These are phyloP conservation scores for Sporothrix pseudoabietina DNA, from an alignment of 2,329 filamentous ascomycete genomes.

Conservation along the genomic window DNA sequence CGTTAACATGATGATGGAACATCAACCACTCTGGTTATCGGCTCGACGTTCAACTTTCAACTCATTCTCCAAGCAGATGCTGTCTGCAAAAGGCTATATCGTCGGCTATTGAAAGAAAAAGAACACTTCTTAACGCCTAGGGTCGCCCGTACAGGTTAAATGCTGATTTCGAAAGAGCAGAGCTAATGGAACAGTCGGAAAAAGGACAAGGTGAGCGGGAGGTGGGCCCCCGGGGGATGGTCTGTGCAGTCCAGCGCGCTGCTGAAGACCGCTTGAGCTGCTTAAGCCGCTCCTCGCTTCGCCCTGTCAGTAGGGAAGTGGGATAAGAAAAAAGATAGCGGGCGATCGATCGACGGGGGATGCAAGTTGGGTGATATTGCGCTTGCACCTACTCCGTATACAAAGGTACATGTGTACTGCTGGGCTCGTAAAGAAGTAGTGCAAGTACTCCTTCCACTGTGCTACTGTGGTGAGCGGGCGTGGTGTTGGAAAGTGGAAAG, in stretches of 20 bases:
- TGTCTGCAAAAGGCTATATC: neutral
- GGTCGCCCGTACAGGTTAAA: neutral
- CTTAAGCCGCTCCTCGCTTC: neutral
- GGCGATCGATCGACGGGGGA: slow-evolving; percentile 1
- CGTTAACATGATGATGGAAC: neutral
- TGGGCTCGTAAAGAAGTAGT: neutral
- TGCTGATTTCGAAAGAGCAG: neutral
- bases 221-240: neutral
- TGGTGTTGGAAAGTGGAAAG: neutral
- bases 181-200: neutral
- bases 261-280: neutral
- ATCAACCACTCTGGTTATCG: neutral
- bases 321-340: neutral
- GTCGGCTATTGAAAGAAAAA: neutral
- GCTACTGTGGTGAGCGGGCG: neutral
- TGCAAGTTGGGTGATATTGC: neutral
- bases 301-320: too few relatives aligned
- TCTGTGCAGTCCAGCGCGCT: neutral
- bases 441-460: neutral
- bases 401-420: too few relatives aligned
- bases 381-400: too few relatives aligned
- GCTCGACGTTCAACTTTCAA: neutral
- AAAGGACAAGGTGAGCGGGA: neutral
- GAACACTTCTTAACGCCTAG: neutral
- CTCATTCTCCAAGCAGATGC: neutral